Percentiles rank a stretch among this genome's conserved stretches.
phyloP scores from a whole-genome alignment of 2,329 filamentous ascomycete species.

The Verticillium alfalfae region DNA sequence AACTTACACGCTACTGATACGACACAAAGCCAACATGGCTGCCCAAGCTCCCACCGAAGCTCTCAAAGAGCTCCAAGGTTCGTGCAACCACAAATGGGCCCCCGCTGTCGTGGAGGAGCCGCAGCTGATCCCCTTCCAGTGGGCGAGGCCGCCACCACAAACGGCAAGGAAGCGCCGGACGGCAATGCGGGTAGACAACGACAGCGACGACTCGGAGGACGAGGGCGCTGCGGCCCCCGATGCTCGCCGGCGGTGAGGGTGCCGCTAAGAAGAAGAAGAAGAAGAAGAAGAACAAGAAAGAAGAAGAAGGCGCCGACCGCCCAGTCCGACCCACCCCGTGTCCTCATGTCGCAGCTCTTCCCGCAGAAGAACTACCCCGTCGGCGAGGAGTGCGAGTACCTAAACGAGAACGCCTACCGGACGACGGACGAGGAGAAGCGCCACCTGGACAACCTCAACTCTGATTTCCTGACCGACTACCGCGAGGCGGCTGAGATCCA shows the following conservation, averaged over 20 bases:
- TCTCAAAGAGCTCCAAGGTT: constrained; percentile 38
- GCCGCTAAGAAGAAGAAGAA: constrained; percentile 73
- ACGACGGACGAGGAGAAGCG: constrained; percentile 83
- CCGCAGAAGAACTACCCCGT: constrained; percentile 66
- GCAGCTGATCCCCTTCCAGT: constrained; percentile 22
- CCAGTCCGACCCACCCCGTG: constrained; percentile 73
- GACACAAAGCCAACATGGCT: constrained; percentile 28
- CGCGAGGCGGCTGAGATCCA: constrained; percentile 85
- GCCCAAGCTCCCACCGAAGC: constrained; percentile 35
- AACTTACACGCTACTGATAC: not conserved
- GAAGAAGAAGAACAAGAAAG: constrained; percentile 72
- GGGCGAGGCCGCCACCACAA: constrained; percentile 29
- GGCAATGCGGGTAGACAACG: constrained; percentile 28
- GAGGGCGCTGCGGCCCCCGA: constrained; percentile 15
- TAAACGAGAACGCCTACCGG: constrained; percentile 69
- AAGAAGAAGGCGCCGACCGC: constrained; percentile 59
- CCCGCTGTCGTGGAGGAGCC: not conserved
- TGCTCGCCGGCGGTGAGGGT: constrained; percentile 23
- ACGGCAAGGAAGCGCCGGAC: constrained; percentile 31
- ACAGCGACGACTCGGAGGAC: constrained; percentile 46
- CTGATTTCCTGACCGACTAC: constrained; percentile 74
- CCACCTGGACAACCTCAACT: constrained; percentile 59
- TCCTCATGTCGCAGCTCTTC: constrained; percentile 69
- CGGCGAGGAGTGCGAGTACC: constrained; percentile 74
- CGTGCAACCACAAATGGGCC: not conserved